Base-by-base conservation (phyloP, 495 filamentous ascomycete species). In the Penicillium longicatenatum region DNA sequence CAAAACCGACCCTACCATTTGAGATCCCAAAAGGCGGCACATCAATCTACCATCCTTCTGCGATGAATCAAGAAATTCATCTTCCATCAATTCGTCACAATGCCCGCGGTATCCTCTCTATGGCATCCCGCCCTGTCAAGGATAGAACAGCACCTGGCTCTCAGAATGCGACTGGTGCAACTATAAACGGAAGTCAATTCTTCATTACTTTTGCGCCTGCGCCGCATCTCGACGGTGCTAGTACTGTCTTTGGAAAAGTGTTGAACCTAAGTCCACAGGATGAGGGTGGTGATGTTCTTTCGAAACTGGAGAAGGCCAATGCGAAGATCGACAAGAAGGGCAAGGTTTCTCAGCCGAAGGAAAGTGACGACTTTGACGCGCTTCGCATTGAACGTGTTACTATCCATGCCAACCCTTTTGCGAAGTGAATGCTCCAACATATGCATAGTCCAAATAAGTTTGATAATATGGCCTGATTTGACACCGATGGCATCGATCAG, bases 111-210 rank as follows among this genome's bases (percentile, higher is more conserved):
- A 84, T 96, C 42, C 81, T 96, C 14, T 88, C 87, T 44, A 96
- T 98, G 94, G 94, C 94, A n/a, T 95, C 97, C 65, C 84, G 85
- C 52, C 77, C 77, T 3, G 75, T 78, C 8, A 91, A 90, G 63
- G 87, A 89, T 3, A 59, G 59, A 6, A 77, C 75, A 1, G 70
- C 72, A 10, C 76, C 75, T 1, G 77, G 77, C 1, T 74, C 72
- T 21, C 77, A 77, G 44, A 69, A 72, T 43, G 74, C 77, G 29
- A 74, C 70, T 11, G 85, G 86, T 0, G 79, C 89, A 3, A 82
- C 82, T 9, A 93, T 93, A 44, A 98, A 98, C 71, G 93, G 91
- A 16, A 92, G 89, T 59, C 94, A 98, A 75, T 98, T 98, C 70
- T 98, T 96, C 71, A 82, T 98, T 49, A 82, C 86, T 7, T 92